Conservation (phyloP, 1,284 basidiomycete species). For the Coriolopsis trogii region DNA sequence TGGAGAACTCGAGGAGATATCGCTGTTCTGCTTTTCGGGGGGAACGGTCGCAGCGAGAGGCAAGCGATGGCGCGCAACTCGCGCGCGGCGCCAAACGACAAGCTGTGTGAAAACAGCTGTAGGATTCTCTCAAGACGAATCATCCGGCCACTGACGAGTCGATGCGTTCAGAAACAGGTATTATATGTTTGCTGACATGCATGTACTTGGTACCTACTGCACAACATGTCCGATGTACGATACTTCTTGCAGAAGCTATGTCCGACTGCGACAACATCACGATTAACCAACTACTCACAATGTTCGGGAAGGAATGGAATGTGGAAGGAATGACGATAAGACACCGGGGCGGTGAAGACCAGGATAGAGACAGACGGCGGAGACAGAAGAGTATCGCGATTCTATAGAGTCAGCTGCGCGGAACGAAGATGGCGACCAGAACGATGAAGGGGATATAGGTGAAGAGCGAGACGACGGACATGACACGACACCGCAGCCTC, state of each 20-base stretch:
- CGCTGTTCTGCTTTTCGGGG: too few relatives aligned
- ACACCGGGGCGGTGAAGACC: slow-evolving; percentile 10
- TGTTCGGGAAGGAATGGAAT: slow-evolving; percentile 21
- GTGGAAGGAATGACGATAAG: slow-evolving; percentile 20
- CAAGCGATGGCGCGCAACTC: too few relatives aligned
- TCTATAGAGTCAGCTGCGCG: slow-evolving; percentile 21
- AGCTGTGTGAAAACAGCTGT: too few relatives aligned
- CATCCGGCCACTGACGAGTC: too few relatives aligned
- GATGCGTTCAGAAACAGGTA: slow-evolving; percentile 9
- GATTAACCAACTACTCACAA: slow-evolving; percentile 18
- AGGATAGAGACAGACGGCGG: not conserved
- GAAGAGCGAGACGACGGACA: slow-evolving; percentile 64
- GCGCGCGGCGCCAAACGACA: too few relatives aligned
- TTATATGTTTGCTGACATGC: slow-evolving; percentile 22
- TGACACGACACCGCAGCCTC: slow-evolving; percentile 73
- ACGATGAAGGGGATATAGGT: slow-evolving; percentile 81
- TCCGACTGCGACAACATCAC: slow-evolving; percentile 12
- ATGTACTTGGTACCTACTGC: slow-evolving; percentile 21
- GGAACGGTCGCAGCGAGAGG: too few relatives aligned
- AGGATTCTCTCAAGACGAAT: too few relatives aligned
- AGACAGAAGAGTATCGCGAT: slow-evolving; percentile 8
- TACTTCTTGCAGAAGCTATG: slow-evolving; percentile 14
- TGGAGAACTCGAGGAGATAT: too few relatives aligned
- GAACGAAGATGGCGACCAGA: slow-evolving; percentile 67
- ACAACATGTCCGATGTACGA: slow-evolving; percentile 25